phyloP scores from a whole-genome alignment of 352 stramenopile species.

The Phytophthora meadii region DNA sequence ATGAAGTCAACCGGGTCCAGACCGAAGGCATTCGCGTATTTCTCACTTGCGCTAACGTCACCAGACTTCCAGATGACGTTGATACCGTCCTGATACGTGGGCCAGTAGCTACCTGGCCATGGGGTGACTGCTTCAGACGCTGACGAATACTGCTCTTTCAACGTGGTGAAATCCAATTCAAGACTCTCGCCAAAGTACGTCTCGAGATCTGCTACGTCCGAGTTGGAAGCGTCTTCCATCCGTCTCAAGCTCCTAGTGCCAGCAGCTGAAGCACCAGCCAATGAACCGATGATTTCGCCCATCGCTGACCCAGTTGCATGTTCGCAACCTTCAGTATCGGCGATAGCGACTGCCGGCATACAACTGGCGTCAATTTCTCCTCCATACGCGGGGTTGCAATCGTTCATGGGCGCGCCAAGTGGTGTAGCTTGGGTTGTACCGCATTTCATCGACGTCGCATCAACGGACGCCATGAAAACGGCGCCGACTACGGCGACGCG shows the following conservation, averaged over 20 bases:
- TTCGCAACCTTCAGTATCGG: too few species aligned
- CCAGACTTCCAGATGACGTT: conserved; percentile 52
- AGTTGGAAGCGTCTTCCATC: conserved; percentile 35
- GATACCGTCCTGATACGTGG: conserved; percentile 68
- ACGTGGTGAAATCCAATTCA: conserved; percentile 31
- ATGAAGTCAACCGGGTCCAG: conserved; percentile 44
- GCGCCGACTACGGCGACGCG: conserved; percentile 9
- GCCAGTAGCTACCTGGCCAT: conserved; percentile 71
- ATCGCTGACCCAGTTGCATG: not conserved
- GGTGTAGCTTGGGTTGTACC: not conserved
- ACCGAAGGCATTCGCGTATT: conserved; percentile 53
- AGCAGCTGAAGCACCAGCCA: not conserved
- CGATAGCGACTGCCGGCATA: too few species aligned
- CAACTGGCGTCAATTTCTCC: not conserved
- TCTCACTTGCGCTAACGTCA: conserved; percentile 38
- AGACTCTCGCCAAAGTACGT: conserved; percentile 39
- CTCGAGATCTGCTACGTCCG: conserved; percentile 42
- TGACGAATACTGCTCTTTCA: conserved; percentile 39
- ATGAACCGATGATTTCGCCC: not conserved
- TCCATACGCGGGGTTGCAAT: conserved; percentile 30
- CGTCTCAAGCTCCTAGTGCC: conserved; percentile 15
- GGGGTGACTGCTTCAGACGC: conserved; percentile 26
- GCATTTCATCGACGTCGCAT: conserved; percentile 3
- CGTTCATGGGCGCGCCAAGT: conserved; percentile 21
- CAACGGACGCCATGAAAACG: conserved; percentile 1